phyloP scores from a whole-genome alignment of 2,329 filamentous ascomycete genomes.

The Hymenoscyphus fructigenus region DNA sequence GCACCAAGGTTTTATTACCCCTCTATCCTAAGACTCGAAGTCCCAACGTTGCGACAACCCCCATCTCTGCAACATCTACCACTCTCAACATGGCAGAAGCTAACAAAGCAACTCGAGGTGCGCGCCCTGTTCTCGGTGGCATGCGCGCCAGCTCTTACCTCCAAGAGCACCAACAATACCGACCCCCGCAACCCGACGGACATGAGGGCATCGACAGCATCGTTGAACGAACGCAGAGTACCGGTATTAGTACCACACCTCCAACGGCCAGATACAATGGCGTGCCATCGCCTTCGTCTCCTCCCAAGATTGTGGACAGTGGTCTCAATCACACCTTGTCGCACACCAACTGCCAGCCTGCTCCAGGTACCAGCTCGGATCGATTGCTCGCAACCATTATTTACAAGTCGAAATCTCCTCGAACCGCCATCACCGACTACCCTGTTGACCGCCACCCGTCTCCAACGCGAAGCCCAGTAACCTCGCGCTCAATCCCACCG shows the following conservation, averaged over 20 bases:
- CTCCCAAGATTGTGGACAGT: conserved; percentile 60
- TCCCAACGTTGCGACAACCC: neutral
- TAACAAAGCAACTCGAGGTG: conserved; percentile 19
- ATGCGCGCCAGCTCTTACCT: conserved; percentile 63
- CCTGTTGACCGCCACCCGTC: conserved; percentile 39
- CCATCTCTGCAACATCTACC: neutral
- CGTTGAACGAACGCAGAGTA: conserved; percentile 53
- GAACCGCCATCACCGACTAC: conserved; percentile 38
- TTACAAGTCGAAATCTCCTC: conserved; percentile 51
- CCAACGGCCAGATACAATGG: conserved; percentile 54
- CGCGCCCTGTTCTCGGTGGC: conserved; percentile 32
- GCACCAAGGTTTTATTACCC: conserved; percentile 3
- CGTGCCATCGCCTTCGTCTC: conserved; percentile 57
- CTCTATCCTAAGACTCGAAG: conserved; percentile 1
- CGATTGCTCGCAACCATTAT: conserved; percentile 62
- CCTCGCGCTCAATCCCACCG: conserved; percentile 31
- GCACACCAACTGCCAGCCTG: conserved; percentile 61
- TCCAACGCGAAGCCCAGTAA: conserved; percentile 22
- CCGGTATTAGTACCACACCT: conserved; percentile 43
- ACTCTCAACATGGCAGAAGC: neutral
- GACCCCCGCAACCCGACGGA: conserved; percentile 52
- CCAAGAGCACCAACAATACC: conserved; percentile 63
- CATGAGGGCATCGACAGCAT: conserved; percentile 64
- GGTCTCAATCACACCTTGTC: conserved; percentile 62
- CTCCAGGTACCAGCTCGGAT: conserved; percentile 47